Percentiles rank a stretch among this genome's conserved stretches.
These are phyloP conservation scores for Hyaloperonospora brassicae DNA, from an alignment of 352 stramenopile genomes.

Conservation along the genomic window DNA sequence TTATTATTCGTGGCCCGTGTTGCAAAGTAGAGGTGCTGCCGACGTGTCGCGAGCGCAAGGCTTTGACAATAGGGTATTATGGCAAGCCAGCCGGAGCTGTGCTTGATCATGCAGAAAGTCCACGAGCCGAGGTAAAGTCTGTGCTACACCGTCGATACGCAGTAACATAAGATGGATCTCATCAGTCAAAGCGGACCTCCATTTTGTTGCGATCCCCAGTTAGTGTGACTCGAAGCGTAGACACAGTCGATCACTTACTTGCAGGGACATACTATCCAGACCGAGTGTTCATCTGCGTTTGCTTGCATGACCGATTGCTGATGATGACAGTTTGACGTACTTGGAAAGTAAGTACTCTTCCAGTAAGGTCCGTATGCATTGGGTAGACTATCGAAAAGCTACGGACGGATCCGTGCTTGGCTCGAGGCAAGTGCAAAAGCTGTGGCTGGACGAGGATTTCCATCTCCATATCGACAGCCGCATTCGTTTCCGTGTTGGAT, in stretches of 20 bases:
- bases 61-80: too few relatives aligned
- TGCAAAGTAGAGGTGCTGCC: too few relatives aligned
- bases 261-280: slow-evolving; percentile 10
- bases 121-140: neutral
- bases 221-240: slow-evolving; percentile 89
- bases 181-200: slow-evolving; percentile 12
- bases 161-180: neutral
- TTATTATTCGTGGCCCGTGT: slow-evolving; percentile 81
- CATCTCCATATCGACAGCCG: slow-evolving; percentile 94
- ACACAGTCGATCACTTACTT: slow-evolving; percentile 73
- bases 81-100: too few relatives aligned
- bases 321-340: slow-evolving; percentile 34
- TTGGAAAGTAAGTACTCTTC: slow-evolving; percentile 30
- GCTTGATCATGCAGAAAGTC: neutral
- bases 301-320: slow-evolving; percentile 73
- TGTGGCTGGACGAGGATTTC: slow-evolving; percentile 59
- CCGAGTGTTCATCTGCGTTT: slow-evolving; percentile 81
- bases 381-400: slow-evolving; percentile 44
- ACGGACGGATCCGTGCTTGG: too few relatives aligned
- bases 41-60: too few relatives aligned
- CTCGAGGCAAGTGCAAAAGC: too few relatives aligned
- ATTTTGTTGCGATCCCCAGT: slow-evolving; percentile 59
- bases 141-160: slow-evolving; percentile 7
- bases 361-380: slow-evolving; percentile 36
- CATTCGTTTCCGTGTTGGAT: slow-evolving; percentile 80